Evolutionary conservation across 257 asterid genomes (phyloP).

Genomic region (Cynanchum wilfordii): DNA sequence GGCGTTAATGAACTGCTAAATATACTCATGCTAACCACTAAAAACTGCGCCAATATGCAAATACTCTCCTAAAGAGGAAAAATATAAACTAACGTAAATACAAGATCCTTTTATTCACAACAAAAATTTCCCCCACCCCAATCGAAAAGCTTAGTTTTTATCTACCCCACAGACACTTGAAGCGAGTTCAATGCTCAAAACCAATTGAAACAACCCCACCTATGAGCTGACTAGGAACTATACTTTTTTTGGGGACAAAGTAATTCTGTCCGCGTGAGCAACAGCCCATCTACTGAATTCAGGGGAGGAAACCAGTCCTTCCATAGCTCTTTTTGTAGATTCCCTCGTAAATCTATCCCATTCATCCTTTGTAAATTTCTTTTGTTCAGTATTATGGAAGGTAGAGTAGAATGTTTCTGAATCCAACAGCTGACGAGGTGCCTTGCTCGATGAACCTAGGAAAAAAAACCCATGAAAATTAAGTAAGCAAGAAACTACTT

Average conservation of each 20-base stretch:
- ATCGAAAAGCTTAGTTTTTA: too few relatives aligned
- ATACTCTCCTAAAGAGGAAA: too few relatives aligned
- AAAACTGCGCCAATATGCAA: too few relatives aligned
- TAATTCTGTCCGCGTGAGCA: conserved; percentile 68
- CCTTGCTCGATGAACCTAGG: conserved; percentile 19
- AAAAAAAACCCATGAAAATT: not conserved
- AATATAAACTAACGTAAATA: too few relatives aligned
- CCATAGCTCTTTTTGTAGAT: conserved; percentile 71
- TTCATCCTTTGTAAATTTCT: conserved; percentile 58
- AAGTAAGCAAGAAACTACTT: not conserved
- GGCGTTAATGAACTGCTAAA: not conserved
- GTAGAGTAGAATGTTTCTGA: conserved; percentile 60
- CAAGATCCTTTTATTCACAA: too few relatives aligned
- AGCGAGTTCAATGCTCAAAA: too few relatives aligned
- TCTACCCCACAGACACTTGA: too few relatives aligned
- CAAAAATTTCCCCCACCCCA: too few relatives aligned
- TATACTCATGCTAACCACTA: not conserved
- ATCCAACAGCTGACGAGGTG: conserved; percentile 35
- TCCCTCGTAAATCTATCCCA: conserved; percentile 65
- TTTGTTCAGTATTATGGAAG: conserved; percentile 60
- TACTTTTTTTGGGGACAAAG: conserved; percentile 57
- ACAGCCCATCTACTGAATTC: conserved; percentile 81
- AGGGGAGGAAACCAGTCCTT: conserved; percentile 75
- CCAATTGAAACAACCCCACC: too few relatives aligned
- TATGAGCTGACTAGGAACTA: not conserved